Base-by-base conservation (phyloP, 768 basidiomycete genomes). In the Cubamyces lactineus region DNA sequence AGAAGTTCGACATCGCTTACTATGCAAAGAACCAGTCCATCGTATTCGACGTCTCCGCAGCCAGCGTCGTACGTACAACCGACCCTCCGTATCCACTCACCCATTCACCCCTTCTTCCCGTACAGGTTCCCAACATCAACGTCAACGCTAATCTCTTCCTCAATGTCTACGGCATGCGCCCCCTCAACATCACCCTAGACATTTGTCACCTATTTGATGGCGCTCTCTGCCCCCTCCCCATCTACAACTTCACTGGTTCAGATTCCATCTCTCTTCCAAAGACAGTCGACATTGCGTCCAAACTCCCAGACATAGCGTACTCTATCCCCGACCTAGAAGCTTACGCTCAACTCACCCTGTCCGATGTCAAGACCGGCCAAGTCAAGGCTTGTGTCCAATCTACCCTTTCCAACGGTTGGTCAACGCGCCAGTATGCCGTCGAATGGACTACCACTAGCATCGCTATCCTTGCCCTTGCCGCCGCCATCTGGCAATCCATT, bases 251-350 rank as follows among this genome's bases (percentile, higher is more conserved):
- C 70, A 88, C 86, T n/a, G 94, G 94, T 49, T 82, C 86, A 5
- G 87, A 89, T 70, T 82, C 86, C 3, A 75, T 94, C 54, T 76
- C 82, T 3, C 77, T 94, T 0, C 89, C 91, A 0, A 70, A 80
- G 30, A 45, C 41, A 30, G 73, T 89, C 47, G 80, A 82, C 43
- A 77, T 92, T 43, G 69, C 79, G 21, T 74, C 78, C 40, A 74
- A 77, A 60, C 80, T 96, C n/a, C 94, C 95, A 0, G 73, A 74
- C 21, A 91, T 96, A 53, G 94, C 92, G 0, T 99, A 87, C 73
- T 76, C 80, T 43, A 89, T 99, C 40, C 96, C 96, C 5, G 92
- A 99, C 74, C 80, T 98, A 5, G 94, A 98, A 72, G 94, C 91
- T 17, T 94, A 85, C 69, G 94, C 87, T 0, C 90, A 94, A 67